Evolutionary conservation across 768 basidiomycete species (phyloP), one percentile per base, ranked within the genome.

Genomic region (Termitomyces sp.): DNA sequence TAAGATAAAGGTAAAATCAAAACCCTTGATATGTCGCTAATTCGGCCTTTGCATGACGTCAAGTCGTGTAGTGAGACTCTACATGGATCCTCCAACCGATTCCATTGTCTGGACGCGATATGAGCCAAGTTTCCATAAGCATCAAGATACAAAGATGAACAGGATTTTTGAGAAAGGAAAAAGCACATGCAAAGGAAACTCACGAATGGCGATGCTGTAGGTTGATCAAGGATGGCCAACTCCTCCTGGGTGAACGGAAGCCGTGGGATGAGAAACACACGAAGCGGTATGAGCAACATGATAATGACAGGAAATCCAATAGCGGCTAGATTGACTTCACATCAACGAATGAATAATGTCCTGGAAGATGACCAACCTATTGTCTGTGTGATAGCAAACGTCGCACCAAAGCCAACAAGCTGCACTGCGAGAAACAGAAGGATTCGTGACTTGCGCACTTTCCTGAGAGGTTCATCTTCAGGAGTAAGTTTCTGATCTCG

Each of bases 251-350:
- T 88, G 69, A 97, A 95, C 0, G 87, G 80, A 46, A 95, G 72
- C 20, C 77, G 77, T 0, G 95, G 93, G 14, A 96, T 78, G n/a
- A 91, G 63, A 58, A 79, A 75, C 28, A 83, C 79, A 50, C 95
- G 81, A 13, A 95, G 61, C 0, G 95, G 95, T 26, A 96, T 78
- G 14, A 97, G 79, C 41, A 92, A 71, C 69, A 91, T 82, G 67
- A 96, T 95, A 66, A 97, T 84, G 53, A 96, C 79, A 0, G 95
- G 93, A 70, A 97, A 97, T 0, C 88, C 93, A 59, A 96, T 93
- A 4, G 93, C 93, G 44, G 91, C 94, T 87, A 43, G n/a, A 20
- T 43, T 43, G 9, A 9, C n/a, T n/a, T n/a, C 16, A 7, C n/a
- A 20, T 43, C 20, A 43, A 20, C 74, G 62, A 4, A 26, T 13